phyloP scores from a whole-genome alignment of 257 asterid genomes.

The Osmanthus fragrans region DNA sequence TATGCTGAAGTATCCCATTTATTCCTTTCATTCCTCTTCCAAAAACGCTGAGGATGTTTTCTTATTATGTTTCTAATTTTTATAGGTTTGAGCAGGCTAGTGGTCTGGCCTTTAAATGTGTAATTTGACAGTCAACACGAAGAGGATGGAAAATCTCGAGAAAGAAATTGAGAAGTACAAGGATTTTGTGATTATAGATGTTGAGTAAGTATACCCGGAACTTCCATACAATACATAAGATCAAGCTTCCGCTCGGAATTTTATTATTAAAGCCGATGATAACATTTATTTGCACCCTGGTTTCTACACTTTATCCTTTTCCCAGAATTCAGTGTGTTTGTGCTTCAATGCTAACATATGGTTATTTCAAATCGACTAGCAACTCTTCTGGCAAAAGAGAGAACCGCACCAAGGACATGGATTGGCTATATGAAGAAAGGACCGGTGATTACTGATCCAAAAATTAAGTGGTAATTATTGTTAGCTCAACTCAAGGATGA shows the following conservation, averaged over 20 bases:
- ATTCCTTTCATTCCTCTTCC: neutral
- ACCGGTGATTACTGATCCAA: conserved; percentile 27
- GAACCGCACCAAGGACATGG: conserved; percentile 11
- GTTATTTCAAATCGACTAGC: conserved; percentile 22
- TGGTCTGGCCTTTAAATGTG: conserved; percentile 20
- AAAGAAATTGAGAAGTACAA: conserved; percentile 1
- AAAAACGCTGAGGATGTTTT: neutral
- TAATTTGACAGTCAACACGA: conserved; percentile 23
- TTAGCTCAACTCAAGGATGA: no score
- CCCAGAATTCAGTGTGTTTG: neutral
- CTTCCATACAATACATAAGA: conserved; percentile 25
- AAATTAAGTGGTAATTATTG: conserved; percentile 24
- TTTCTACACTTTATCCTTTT: neutral
- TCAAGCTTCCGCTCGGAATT: conserved; percentile 1
- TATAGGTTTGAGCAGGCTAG: conserved; percentile 26
- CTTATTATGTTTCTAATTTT: neutral
- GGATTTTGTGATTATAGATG: conserved; percentile 27
- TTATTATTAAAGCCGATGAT: conserved; percentile 27
- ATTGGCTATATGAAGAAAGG: conserved; percentile 32
- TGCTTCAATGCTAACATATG: neutral
- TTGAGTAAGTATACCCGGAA: conserved; percentile 21
- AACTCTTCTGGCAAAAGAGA: conserved; percentile 29
- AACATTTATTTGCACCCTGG: conserved; percentile 25
- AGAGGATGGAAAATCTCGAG: neutral
- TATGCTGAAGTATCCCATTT: no score